A percentile compares a stretch with the other conserved stretches of the same genome.
Conservation (phyloP, 106 monocot genomes). For the Alisma plantagoaquatica region DNA sequence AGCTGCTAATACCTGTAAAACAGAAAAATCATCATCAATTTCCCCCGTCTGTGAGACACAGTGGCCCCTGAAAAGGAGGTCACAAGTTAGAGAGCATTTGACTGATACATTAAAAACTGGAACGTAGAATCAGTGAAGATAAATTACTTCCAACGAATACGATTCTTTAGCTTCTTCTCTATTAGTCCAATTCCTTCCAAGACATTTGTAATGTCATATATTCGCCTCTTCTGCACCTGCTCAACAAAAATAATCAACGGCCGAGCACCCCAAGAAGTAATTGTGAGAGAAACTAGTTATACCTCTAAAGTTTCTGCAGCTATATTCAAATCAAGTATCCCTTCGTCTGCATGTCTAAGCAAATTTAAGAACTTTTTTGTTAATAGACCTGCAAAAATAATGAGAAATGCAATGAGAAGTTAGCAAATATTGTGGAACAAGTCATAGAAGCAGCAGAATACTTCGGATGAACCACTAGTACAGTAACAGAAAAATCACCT, state of each 20-base stretch:
- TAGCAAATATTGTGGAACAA: background rate
- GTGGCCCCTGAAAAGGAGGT: conserved; percentile 38
- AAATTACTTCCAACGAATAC: conserved; percentile 82
- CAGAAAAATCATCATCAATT: conserved; percentile 36
- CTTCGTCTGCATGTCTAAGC: conserved; percentile 74
- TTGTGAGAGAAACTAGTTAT: background rate
- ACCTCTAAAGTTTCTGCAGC: conserved; percentile 89
- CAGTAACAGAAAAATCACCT: conserved; percentile 49
- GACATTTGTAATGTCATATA: conserved; percentile 97
- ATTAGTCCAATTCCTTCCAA: conserved; percentile 92
- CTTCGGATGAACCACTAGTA: too few relatives aligned
- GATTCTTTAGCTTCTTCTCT: conserved; percentile 85
- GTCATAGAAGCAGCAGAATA: background rate
- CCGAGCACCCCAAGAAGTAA: background rate
- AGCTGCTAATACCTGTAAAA: conserved; percentile 76
- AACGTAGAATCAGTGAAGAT: too few relatives aligned
- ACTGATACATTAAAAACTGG: too few relatives aligned
- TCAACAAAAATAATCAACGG: conserved; percentile 2
- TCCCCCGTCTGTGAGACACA: conserved; percentile 43
- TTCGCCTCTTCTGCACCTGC: conserved; percentile 85
- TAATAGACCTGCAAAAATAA: conserved; percentile 43
- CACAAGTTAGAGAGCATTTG: too few relatives aligned
- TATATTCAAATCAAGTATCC: conserved; percentile 87
- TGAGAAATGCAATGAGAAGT: background rate
- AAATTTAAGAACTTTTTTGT: conserved; percentile 85